Evolutionary conservation across 805 yeast species (phyloP), one percentile per base, ranked within the genome.

Genomic region (Zygoascus biomembranicola): DNA sequence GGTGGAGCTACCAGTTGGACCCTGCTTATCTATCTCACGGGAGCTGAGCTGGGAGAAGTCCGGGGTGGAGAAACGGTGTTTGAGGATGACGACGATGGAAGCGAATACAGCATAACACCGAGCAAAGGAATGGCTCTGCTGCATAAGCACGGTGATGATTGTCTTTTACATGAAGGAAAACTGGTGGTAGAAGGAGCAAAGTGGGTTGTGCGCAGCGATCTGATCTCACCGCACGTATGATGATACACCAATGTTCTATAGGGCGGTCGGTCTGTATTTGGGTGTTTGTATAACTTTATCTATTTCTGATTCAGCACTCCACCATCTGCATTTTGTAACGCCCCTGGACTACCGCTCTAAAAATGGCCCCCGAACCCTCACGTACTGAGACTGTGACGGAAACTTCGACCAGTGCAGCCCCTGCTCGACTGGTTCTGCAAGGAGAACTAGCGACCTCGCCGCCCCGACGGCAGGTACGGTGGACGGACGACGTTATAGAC

Each of bases 401-500:
- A 32, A n/a, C 44, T 11, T 20, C 32, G 31, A 19, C 23, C 10
- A n/a, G 16, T 11, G 45, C 26, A 2, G 28, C 23, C 9, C 23
- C 44, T 10, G 44, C 39, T 14, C 14, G 52, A 26, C 48, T 55
- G 32, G 45, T 53, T n/a, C 51, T 55, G 13, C 47, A 47, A 8
- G 56, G 44, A 14, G 53, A 45, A 10, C 41, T n/a, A 13, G 4
- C 32, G 19, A 37, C 42, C n/a, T 11, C 32, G n/a, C 32, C 41
- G 3, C 13, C 52, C 14, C 70, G 76, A 51, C 75, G 81, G 11
- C 75, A 78, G 43, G 97, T 92, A 0, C 75, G 81, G 51, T 92
- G 97, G 97, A 75, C 83, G 8, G 87, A 85, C 39, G 95, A 84
- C 47, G 90, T 88, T 2, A 76, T 94, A 4, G 98, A 92, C 67